phyloP scores from a whole-genome alignment of 352 stramenopile species.

The Pythium phragmiticola region DNA sequence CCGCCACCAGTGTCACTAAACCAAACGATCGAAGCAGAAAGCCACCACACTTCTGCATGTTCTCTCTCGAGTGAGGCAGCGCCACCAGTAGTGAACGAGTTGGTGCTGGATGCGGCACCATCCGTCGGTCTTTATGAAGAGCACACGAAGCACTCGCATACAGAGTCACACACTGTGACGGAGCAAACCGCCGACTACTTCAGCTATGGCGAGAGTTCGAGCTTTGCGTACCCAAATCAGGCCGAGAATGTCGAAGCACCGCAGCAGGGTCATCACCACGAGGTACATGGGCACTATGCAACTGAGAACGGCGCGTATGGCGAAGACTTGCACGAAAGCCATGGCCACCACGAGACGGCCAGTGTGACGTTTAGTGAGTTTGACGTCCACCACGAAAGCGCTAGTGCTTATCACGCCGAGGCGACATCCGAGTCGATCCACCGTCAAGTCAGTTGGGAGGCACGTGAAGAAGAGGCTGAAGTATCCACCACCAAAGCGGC shows the following conservation, averaged over 20 bases:
- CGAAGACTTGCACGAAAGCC: neutral
- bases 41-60: neutral
- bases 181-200: neutral
- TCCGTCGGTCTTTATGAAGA: neutral
- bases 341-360: neutral
- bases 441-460: slow-evolving; percentile 21
- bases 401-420: neutral
- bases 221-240: neutral
- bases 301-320: neutral
- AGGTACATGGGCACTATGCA: neutral
- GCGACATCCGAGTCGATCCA: slow-evolving; percentile 1
- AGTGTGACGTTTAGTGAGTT: neutral
- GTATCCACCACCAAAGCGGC: neutral
- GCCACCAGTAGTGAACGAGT: neutral
- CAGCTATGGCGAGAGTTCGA: slow-evolving; percentile 4
- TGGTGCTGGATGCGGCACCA: neutral
- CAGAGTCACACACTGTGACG: neutral
- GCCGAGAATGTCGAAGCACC: neutral
- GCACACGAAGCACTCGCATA: neutral
- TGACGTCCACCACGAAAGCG: neutral
- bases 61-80: neutral
- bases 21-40: slow-evolving; percentile 1
- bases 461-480: slow-evolving; percentile 2
- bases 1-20: neutral
- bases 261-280: neutral